These are phyloP conservation scores for Pyrenopolyporus hunteri DNA, from an alignment of 495 filamentous ascomycete species.

Conservation along the genomic window DNA sequence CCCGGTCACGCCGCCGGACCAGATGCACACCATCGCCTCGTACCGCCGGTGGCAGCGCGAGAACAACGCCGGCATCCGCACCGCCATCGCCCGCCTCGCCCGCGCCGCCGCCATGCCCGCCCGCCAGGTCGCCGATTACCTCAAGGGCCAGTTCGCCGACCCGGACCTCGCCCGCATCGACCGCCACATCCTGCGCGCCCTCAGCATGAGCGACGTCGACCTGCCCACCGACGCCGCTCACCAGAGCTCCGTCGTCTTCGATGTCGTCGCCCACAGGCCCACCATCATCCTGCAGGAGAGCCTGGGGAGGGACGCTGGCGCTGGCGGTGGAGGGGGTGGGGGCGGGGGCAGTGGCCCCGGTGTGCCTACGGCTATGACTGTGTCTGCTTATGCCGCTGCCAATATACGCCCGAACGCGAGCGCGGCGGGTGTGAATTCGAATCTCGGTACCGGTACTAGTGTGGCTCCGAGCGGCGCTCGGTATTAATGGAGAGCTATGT, in stretches of 20 bases:
- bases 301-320: neutral
- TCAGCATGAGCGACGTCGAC: slow-evolving; percentile 38
- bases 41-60: slow-evolving; percentile 43
- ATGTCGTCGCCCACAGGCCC: slow-evolving; percentile 32
- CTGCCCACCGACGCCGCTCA: slow-evolving; percentile 7
- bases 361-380: no score
- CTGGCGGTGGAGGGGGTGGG: neutral
- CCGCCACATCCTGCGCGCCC: slow-evolving; percentile 36
- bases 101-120: slow-evolving; percentile 40
- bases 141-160: slow-evolving; percentile 35
- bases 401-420: neutral
- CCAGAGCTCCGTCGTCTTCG: slow-evolving; percentile 23
- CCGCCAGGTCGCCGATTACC: slow-evolving; percentile 30
- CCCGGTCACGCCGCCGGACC: slow-evolving; percentile 35
- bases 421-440: no score
- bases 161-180: slow-evolving; percentile 38
- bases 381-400: no score
- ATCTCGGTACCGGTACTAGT: neutral
- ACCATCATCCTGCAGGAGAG: slow-evolving; percentile 40
- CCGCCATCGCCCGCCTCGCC: slow-evolving; percentile 29
- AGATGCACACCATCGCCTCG: slow-evolving; percentile 41
- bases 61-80: slow-evolving; percentile 40
- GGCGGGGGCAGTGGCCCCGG: neutral
- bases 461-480: neutral
- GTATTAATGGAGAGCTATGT: neutral